Conservation (phyloP, 1,284 basidiomycete species). For the Trametes polyzona region DNA sequence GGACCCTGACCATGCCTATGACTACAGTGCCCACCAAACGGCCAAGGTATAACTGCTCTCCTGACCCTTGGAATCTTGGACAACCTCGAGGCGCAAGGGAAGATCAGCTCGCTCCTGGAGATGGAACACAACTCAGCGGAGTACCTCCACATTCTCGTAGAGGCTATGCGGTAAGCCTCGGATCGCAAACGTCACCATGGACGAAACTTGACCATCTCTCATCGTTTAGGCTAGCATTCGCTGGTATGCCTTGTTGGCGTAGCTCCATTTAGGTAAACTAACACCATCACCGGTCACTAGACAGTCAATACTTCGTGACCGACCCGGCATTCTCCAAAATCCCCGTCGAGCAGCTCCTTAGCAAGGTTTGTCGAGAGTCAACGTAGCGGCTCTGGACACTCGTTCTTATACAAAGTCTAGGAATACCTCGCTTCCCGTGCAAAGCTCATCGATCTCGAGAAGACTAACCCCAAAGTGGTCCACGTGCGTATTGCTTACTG, state of each 20-base stretch:
- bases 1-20: neutral
- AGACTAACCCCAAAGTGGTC: constrained; percentile 66
- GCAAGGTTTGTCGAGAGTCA: constrained; percentile 60
- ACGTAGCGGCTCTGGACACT: too few species aligned
- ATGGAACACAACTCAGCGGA: constrained; percentile 88
- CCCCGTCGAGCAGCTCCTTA: constrained; percentile 79
- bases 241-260: constrained; percentile 47
- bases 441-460: constrained; percentile 72
- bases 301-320: constrained; percentile 86
- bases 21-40: constrained; percentile 88
- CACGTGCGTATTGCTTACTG: constrained; percentile 64
- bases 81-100: constrained; percentile 76
- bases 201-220: too few species aligned
- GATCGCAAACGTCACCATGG: neutral
- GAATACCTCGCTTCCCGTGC: constrained; percentile 85
- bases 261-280: neutral
- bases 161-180: constrained; percentile 68
- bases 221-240: constrained; percentile 69
- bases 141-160: constrained; percentile 89
- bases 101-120: constrained; percentile 70
- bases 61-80: constrained; percentile 93
- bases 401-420: too few species aligned
- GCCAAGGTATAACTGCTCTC: constrained; percentile 92
- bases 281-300: constrained; percentile 45
- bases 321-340: constrained; percentile 81